Evolutionary conservation across 805 yeast genomes (phyloP).

Genomic region (Ogataea minuta): DNA sequence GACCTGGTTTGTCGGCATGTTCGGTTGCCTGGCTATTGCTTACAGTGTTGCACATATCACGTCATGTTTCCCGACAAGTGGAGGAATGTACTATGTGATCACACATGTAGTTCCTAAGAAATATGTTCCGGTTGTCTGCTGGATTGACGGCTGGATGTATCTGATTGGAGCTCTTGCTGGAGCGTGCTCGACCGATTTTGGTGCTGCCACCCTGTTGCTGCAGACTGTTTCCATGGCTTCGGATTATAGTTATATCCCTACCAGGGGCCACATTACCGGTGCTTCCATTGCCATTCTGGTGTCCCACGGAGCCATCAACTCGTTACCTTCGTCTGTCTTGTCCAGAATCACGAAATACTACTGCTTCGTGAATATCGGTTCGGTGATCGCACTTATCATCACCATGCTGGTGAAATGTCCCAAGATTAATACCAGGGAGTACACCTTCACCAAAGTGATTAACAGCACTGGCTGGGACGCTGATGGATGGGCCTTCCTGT

Average conservation of each 20-base stretch:
- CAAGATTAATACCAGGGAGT: constrained; percentile 41
- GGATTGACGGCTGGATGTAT: constrained; percentile 55
- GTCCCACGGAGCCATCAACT: constrained; percentile 49
- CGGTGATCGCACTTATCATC: constrained; percentile 48
- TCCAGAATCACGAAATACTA: constrained; percentile 50
- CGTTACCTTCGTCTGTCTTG: constrained; percentile 49
- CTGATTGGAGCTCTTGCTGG: constrained; percentile 49
- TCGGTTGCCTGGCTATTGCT: constrained; percentile 55
- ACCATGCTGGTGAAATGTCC: constrained; percentile 56
- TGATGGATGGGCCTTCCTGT: constrained; percentile 56
- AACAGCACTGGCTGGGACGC: constrained; percentile 50
- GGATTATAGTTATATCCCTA: constrained; percentile 39
- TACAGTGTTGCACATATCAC: constrained; percentile 49
- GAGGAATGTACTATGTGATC: constrained; percentile 49
- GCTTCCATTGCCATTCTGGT: constrained; percentile 49
- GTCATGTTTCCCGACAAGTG: constrained; percentile 51
- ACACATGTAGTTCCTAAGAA: constrained; percentile 47
- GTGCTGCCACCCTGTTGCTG: constrained; percentile 47
- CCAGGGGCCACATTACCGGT: constrained; percentile 46
- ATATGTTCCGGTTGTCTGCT: constrained; percentile 50
- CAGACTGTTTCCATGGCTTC: constrained; percentile 43
- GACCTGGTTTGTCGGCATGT: constrained; percentile 59
- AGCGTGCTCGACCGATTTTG: constrained; percentile 51
- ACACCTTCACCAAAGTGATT: constrained; percentile 47
- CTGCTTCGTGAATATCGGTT: constrained; percentile 48